Conservation (phyloP, 1,139 yeast species). For the Geotrichum fermentans region DNA sequence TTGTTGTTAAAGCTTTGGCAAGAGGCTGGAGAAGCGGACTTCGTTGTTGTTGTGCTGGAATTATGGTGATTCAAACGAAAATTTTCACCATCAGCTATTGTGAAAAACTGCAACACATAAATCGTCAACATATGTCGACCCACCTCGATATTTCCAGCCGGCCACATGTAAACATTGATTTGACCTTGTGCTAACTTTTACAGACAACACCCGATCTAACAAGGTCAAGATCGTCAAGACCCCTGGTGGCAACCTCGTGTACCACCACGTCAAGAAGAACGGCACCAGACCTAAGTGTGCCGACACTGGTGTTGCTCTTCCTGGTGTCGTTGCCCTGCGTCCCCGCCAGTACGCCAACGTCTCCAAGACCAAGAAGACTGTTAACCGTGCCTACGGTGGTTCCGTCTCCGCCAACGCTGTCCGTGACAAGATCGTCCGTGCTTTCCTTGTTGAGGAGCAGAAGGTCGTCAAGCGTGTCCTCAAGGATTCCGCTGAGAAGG, state of each 20-base stretch:
- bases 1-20: too few species aligned
- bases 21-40: too few species aligned
- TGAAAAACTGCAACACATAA: background rate
- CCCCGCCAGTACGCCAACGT: constrained; percentile 95
- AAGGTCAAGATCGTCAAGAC: constrained; percentile 98
- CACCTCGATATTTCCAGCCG: background rate
- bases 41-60: background rate
- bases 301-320: constrained; percentile 90
- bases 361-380: constrained; percentile 96
- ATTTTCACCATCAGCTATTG: too few species aligned
- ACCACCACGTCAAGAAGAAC: constrained; percentile 93
- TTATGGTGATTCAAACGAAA: too few species aligned
- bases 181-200: background rate
- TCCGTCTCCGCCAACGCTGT: constrained; percentile 97
- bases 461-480: constrained; percentile 98
- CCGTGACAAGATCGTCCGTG: constrained; percentile 97
- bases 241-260: constrained; percentile 98
- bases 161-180: background rate
- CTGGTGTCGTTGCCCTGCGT: constrained; percentile 87
- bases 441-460: constrained; percentile 99
- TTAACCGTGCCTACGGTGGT: constrained; percentile 99
- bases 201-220: constrained; percentile 96
- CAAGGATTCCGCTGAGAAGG: constrained; percentile 89
- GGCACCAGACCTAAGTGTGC: constrained; percentile 98
- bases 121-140: background rate